Evolutionary conservation across 441 rosid species (phyloP).

Genomic region (Gossypium davidsonii): DNA sequence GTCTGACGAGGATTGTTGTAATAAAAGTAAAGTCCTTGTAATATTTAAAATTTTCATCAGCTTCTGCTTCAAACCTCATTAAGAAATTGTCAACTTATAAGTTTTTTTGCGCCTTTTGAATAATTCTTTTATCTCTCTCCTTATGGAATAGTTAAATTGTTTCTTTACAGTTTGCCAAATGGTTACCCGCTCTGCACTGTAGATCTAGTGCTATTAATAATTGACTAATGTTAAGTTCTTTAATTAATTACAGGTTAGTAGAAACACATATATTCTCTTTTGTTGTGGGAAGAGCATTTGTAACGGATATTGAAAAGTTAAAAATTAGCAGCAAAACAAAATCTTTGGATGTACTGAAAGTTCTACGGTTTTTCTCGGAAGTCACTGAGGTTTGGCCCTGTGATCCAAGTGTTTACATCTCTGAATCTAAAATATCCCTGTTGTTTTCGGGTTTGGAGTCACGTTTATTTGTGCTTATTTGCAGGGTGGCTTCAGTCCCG

Average conservation of each 20-base stretch:
- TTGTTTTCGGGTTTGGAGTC: slow-evolving; percentile 19
- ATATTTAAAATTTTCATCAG: background rate
- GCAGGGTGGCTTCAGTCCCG: slow-evolving; percentile 88
- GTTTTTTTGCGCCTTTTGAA: background rate
- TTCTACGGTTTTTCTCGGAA: slow-evolving; percentile 74
- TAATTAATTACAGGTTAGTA: slow-evolving; percentile 75
- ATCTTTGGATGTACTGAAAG: slow-evolving; percentile 63
- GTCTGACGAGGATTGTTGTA: slow-evolving; percentile 1
- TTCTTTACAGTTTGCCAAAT: background rate
- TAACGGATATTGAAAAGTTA: slow-evolving; percentile 92
- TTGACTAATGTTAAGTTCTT: slow-evolving; percentile 27
- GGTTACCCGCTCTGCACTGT: background rate
- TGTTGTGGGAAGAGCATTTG: slow-evolving; percentile 99
- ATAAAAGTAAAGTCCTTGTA: background rate
- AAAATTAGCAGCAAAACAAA: slow-evolving; percentile 88
- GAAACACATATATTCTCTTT: slow-evolving; percentile 98
- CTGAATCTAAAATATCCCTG: slow-evolving; percentile 2
- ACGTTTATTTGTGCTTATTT: slow-evolving; percentile 25
- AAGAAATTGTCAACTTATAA: background rate
- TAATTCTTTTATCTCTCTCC: background rate
- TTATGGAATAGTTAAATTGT: background rate
- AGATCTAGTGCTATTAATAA: background rate
- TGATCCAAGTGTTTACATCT: slow-evolving; percentile 13
- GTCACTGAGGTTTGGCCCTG: slow-evolving; percentile 57
- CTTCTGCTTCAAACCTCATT: background rate